Evolutionary conservation across 139 green algal species (phyloP), one percentile per base, ranked within the genome.

Genomic region (Chlorella vulgaris): DNA sequence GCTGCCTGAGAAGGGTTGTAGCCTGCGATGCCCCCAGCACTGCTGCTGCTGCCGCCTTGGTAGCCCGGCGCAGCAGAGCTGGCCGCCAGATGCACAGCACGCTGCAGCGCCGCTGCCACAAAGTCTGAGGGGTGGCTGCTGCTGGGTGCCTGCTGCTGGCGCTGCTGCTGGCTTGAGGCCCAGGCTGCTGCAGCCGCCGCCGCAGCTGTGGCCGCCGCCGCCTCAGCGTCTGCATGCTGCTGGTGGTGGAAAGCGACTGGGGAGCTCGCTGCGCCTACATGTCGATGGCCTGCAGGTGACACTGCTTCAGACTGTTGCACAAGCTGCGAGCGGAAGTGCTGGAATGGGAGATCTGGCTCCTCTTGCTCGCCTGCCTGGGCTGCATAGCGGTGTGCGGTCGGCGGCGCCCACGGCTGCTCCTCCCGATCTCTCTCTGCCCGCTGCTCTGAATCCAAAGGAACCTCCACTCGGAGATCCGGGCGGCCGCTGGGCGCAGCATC

Each of bases 71-170:
- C 39, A 8, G 40, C 5, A 40, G 22, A 28, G 47, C 47, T 55
- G 55, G 55, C 53, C 4, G 71, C 71, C 33, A 78, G 33, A 22
- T 78, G 43, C 4, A 78, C 71, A 6, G 71, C 71, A 0, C 71
- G 71, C 50, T 78, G 71, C 71, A 78, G 50, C 50, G 71, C 71
- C 22, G 71, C 71, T 6, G 71, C 71, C 5, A 78, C 71, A 33
- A 50, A 78, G 51, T 78, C 51, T 24, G 69, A 42, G 1, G 69
- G 40, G 42, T 8, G 69, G 24, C 15, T 53, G 43, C 69, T 29
- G 69, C 43, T 39, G 38, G 40, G 40, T 26, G 38, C 15, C 24
- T 31, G 31, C 36, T 47, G 47, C 33, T 62, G 71, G n/a, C 50
- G 70, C 18, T 24, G 18, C 8, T 60, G 69, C 69, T 38, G 13